These are phyloP conservation scores for Talaromyces amestolkiae DNA, from an alignment of 2,329 filamentous ascomycete genomes.

Conservation along the genomic window DNA sequence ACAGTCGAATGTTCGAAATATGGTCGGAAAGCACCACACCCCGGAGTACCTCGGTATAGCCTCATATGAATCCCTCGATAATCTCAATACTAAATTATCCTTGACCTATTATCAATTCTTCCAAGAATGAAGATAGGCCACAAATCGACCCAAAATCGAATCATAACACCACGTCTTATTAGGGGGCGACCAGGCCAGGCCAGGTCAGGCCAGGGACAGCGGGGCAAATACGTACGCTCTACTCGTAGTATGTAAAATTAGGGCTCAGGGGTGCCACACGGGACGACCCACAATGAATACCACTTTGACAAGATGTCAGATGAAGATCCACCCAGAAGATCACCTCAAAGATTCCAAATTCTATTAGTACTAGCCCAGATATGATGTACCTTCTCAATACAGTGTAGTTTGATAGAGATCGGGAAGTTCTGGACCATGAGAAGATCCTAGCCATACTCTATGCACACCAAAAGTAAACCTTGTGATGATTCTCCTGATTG, in stretches of 20 bases:
- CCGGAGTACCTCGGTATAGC: not conserved
- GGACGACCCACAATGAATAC: not conserved
- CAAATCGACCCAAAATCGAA: not conserved
- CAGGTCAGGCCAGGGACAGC: not conserved
- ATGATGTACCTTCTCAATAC: not conserved
- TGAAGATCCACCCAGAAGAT: not conserved
- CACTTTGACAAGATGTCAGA: not conserved
- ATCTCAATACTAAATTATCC: not conserved
- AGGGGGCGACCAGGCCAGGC: not conserved
- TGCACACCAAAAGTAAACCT: not conserved
- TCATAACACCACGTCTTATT: not conserved
- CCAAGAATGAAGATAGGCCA: not conserved
- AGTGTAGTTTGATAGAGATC: not conserved
- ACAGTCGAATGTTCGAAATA: too few species aligned
- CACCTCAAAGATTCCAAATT: not conserved
- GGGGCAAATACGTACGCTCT: not conserved
- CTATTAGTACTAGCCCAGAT: not conserved
- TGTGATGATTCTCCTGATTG: not conserved
- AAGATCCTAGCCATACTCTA: not conserved
- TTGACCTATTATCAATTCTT: not conserved
- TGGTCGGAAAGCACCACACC: too few species aligned
- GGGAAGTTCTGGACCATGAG: too few species aligned
- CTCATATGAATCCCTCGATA: not conserved
- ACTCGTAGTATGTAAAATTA: not conserved
- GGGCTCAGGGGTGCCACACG: not conserved